Evolutionary conservation across 106 monocot genomes (phyloP), one percentile per base, ranked within the genome.

Genomic region (Phalaenopsis aphrodite): DNA sequence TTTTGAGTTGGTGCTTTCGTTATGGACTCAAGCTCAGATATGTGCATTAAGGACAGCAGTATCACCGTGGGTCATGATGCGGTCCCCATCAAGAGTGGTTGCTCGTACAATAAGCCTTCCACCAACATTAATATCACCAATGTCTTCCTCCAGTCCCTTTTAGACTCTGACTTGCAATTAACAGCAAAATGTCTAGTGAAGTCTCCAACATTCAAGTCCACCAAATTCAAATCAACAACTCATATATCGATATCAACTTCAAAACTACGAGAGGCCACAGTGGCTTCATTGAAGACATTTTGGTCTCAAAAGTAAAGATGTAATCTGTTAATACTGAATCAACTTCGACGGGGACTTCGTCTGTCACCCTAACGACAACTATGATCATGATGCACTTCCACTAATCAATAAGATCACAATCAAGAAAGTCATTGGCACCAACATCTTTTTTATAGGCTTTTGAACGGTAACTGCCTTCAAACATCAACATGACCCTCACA

Each of bases 151-250:
- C 87, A 84, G 65, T 75, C 79, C 2, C 61, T 85, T 66, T 55
- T 74, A 12, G 93, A 93, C 17, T 90, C 93, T 3, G 96, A 80
- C 16, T 78, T 96, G 75, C 91, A 73, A 86, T 96, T 55, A 93
- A 93, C 24, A 96, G 96, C 68, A 88, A 91, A 74, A 96, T 96
- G 96, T 96, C 96, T 3, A 93, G 96, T 55, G 96, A 93, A 2
- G 87, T 94, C 41, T 90, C 87, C 6, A 75, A 89, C 84, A 79
- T 96, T 42, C 78, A 76, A 23, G 85, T 79, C 9, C 77, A 81
- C 6, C 69, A 90, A 24, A 77, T 90, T 52, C 84, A 68, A n/a
- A 84, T 96, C 23, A 71, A 72, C 41, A 77, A 92, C 74, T 96
- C 96, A 21, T 68, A 52, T 16, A 82, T 67, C 10, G 96, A 86